Evolutionary conservation across 2,329 filamentous ascomycete species (phyloP).

Genomic region (Rhinocladiella similis): DNA sequence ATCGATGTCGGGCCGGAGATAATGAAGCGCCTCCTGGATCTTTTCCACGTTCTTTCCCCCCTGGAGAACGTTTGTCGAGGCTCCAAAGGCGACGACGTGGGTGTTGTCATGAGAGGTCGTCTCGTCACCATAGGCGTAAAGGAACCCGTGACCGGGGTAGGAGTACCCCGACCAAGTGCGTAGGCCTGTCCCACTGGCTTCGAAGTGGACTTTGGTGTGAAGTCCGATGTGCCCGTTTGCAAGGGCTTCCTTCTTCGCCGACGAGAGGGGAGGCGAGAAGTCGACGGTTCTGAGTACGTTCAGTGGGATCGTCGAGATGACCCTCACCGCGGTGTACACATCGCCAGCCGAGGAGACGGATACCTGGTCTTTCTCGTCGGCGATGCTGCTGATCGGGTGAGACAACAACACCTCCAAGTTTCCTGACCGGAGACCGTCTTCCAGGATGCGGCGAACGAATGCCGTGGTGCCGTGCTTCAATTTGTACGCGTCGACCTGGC

Average conservation of each 20-base stretch:
- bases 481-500: slow-evolving; percentile 44
- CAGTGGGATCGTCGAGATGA: slow-evolving; percentile 33
- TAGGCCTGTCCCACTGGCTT: slow-evolving; percentile 26
- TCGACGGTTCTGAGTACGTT: slow-evolving; percentile 23
- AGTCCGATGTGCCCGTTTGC: slow-evolving; percentile 20
- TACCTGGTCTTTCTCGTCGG: slow-evolving; percentile 10
- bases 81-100: slow-evolving; percentile 49
- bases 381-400: slow-evolving; percentile 30
- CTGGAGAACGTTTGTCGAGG: slow-evolving; percentile 24
- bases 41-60: not conserved
- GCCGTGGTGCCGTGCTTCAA: slow-evolving; percentile 45
- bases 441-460: slow-evolving; percentile 48
- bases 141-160: slow-evolving; percentile 32
- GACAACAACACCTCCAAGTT: slow-evolving; percentile 42
- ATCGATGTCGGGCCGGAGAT: not conserved
- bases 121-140: slow-evolving; percentile 24
- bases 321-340: slow-evolving; percentile 22
- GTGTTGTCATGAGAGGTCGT: slow-evolving; percentile 46
- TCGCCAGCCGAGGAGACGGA: slow-evolving; percentile 5
- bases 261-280: slow-evolving; percentile 26
- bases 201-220: slow-evolving; percentile 29
- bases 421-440: slow-evolving; percentile 42
- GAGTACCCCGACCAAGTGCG: slow-evolving; percentile 14
- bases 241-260: slow-evolving; percentile 27
- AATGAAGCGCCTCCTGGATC: slow-evolving; percentile 31